Evolutionary conservation across 768 basidiomycete genomes (phyloP).

Genomic region (Kwoniella dejecticola): DNA sequence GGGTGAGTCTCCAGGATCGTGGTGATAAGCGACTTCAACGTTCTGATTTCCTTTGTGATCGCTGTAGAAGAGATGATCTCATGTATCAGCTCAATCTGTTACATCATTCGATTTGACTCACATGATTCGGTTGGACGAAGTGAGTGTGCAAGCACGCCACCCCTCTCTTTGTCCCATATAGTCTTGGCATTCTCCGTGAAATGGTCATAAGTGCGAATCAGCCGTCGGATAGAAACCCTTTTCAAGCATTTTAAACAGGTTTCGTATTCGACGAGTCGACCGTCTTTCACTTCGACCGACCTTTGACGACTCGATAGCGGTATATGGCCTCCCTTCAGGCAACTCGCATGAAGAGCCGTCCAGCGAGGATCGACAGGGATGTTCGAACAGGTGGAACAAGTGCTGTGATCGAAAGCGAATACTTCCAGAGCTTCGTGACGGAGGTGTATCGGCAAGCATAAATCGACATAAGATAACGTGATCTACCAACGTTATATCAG

Average conservation of each 20-base stretch:
- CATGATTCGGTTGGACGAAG: too few species aligned
- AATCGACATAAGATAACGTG: constrained; percentile 5
- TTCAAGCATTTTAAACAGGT: not conserved
- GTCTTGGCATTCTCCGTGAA: not conserved
- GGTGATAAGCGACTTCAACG: too few species aligned
- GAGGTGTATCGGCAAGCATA: not conserved
- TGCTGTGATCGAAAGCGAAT: constrained; percentile 2
- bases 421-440: not conserved
- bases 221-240: not conserved
- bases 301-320: too few species aligned
- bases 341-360: not conserved
- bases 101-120: too few species aligned
- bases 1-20: too few species aligned
- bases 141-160: too few species aligned
- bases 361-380: not conserved
- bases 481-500: not conserved
- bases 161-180: not conserved
- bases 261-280: not conserved
- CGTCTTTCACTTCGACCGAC: too few species aligned
- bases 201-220: not conserved
- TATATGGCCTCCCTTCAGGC: not conserved
- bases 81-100: too few species aligned
- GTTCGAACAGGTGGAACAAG: not conserved
- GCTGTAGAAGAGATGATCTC: too few species aligned
- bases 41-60: too few species aligned